Conservation (phyloP, 1,139 yeast species). For the Arxiozyma slooffiae region DNA sequence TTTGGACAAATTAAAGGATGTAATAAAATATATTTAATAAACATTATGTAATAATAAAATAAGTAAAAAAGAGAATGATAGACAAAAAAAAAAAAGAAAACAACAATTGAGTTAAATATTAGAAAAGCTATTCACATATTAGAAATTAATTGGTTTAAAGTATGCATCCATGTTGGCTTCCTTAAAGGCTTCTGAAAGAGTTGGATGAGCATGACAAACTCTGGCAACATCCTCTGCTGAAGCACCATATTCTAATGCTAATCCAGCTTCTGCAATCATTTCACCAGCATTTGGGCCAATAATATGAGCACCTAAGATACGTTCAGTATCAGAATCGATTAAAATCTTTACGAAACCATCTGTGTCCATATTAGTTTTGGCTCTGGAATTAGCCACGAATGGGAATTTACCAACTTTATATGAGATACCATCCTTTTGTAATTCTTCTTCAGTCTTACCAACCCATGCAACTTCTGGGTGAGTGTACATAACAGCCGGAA, state of each 20-base stretch:
- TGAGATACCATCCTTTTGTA: constrained; percentile 84
- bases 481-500: constrained; percentile 97
- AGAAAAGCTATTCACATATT: constrained; percentile 17
- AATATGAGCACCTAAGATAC: constrained; percentile 93
- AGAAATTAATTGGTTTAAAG: constrained; percentile 81
- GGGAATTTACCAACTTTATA: constrained; percentile 97
- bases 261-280: constrained; percentile 97
- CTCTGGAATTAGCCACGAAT: constrained; percentile 97
- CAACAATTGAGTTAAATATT: background rate
- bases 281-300: constrained; percentile 99
- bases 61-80: background rate
- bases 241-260: constrained; percentile 98
- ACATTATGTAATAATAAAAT: background rate
- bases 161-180: constrained; percentile 94
- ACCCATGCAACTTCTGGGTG: constrained; percentile 99
- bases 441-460: constrained; percentile 91
- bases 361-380: constrained; percentile 93
- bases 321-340: constrained; percentile 95
- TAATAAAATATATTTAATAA: background rate
- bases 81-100: background rate
- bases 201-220: constrained; percentile 98
- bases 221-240: constrained; percentile 95
- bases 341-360: constrained; percentile 95
- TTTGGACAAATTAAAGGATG: background rate
- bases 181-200: constrained; percentile 94